Percentiles rank a stretch among this genome's conserved stretches.
Conservation (phyloP, 2,329 filamentous ascomycete species). For the Phoma sp. region DNA sequence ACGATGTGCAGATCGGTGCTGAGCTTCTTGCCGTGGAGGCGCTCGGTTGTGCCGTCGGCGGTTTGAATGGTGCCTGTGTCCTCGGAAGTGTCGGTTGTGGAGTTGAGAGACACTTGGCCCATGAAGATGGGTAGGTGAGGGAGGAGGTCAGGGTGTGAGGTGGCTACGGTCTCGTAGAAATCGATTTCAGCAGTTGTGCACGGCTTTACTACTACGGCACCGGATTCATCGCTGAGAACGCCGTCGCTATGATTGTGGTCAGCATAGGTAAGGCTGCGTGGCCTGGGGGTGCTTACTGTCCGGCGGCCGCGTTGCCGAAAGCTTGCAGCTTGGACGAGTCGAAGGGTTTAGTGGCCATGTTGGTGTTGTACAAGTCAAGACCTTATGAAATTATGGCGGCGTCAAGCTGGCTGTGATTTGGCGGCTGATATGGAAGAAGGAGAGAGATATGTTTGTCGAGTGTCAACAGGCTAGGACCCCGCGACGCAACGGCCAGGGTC, state of each 20-base stretch:
- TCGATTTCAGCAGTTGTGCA: slow-evolving; percentile 84
- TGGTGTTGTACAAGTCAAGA: not conserved
- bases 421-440: slow-evolving; percentile 13
- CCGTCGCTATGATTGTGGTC: slow-evolving; percentile 70
- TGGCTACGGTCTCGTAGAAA: slow-evolving; percentile 80
- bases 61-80: slow-evolving; percentile 41
- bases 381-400: not conserved
- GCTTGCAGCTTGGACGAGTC: slow-evolving; percentile 67
- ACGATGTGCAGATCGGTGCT: slow-evolving; percentile 81
- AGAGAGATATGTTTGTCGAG: slow-evolving; percentile 11
- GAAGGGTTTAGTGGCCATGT: slow-evolving; percentile 57
- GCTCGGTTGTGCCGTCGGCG: slow-evolving; percentile 34
- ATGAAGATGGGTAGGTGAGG: slow-evolving; percentile 85
- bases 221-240: slow-evolving; percentile 82
- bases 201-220: slow-evolving; percentile 90
- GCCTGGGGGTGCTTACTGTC: slow-evolving; percentile 69
- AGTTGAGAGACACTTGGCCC: slow-evolving; percentile 72
- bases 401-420: slow-evolving; percentile 9
- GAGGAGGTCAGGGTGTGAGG: slow-evolving; percentile 74
- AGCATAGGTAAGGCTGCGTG: slow-evolving; percentile 15
- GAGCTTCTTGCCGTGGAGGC: slow-evolving; percentile 67
- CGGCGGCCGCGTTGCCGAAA: slow-evolving; percentile 79
- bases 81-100: slow-evolving; percentile 18
- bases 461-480: slow-evolving; percentile 14
- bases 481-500: slow-evolving; percentile 24